Evolutionary conservation across 2,329 filamentous ascomycete genomes (phyloP), one percentile per base, ranked within the genome.

Genomic region (Penicillium janthinellum): DNA sequence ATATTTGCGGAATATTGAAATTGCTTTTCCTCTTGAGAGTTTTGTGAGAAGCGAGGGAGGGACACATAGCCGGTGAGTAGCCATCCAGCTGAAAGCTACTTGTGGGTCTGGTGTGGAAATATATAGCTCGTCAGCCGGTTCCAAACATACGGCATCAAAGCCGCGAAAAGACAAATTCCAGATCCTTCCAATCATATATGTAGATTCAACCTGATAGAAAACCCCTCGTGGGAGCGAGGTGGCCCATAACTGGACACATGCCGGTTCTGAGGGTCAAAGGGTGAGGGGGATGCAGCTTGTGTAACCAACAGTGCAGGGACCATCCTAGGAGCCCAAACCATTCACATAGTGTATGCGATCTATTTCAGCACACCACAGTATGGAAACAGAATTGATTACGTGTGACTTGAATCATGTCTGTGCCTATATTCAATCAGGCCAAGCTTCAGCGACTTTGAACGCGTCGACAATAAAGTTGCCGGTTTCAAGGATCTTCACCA

Each of bases 231-330:
- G 31, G 14, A 17, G 10, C n/a, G 14, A 56, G 22, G 22, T 53
- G 39, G 8, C 22, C 56, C 42, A 7, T 47, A 60, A 57, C 4
- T 8, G 48, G 57, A 34, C 11, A 20, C 44, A 59, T 65, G 52
- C 57, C 60, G 54, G 12, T 37, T 55, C 52, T 61, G 60, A 57
- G 63, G 54, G 52, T 42, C 45, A 58, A 56, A 48, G 22, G 22
- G 49, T 42, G 59, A 65, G 59, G 63, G 54, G 56, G 37, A 47
- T 56, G 47, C 53, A 61, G 31, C 25, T 50, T 42, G 60, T 67
- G 62, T 55, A 60, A 66, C 62, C 56, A 57, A 14, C 49, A 42
- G 4, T 5, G 45, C 35, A 54, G 41, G 62, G 58, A 25, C 37
- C 54, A 51, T 17, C 48, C 37, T 35, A 2, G 34, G n/a, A 44